Percentiles rank a stretch among this genome's conserved stretches.
phyloP scores from a whole-genome alignment of 441 rosid genomes.

The Metrosideros polymorpha region DNA sequence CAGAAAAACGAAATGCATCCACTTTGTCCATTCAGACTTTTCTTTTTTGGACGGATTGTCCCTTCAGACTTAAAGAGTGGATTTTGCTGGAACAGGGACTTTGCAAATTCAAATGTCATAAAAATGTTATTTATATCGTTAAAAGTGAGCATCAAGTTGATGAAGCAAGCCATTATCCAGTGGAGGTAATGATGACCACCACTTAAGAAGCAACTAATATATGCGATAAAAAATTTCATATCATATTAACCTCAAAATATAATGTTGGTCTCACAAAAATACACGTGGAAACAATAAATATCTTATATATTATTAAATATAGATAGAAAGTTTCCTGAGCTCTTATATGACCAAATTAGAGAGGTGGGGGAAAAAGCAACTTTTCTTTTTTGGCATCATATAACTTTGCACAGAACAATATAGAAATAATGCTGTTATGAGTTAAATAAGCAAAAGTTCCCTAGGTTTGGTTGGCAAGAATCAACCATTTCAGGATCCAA shows the following conservation, averaged over 20 bases:
- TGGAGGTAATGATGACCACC: background rate
- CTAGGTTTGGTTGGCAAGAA: background rate
- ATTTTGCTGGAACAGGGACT: background rate
- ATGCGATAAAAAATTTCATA: background rate
- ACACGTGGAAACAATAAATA: background rate
- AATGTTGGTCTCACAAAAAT: background rate
- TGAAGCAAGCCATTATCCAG: background rate
- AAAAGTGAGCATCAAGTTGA: background rate
- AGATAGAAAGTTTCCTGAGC: background rate
- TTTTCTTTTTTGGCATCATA: background rate
- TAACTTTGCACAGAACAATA: background rate
- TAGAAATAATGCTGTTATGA: background rate
- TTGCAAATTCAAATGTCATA: background rate
- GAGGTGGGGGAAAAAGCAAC: background rate
- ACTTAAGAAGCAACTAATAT: background rate
- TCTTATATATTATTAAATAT: background rate
- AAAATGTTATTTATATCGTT: background rate
- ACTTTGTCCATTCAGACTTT: background rate
- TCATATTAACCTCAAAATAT: no score
- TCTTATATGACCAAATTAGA: background rate
- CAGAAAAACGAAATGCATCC: background rate
- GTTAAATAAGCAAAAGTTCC: background rate
- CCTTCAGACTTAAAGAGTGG: background rate
- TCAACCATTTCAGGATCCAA: background rate
- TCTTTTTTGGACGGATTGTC: no score